Evolutionary conservation across 129 eudicot genomes (phyloP), one percentile per base, ranked within the genome.

Genomic region (Cynara cardunculus): DNA sequence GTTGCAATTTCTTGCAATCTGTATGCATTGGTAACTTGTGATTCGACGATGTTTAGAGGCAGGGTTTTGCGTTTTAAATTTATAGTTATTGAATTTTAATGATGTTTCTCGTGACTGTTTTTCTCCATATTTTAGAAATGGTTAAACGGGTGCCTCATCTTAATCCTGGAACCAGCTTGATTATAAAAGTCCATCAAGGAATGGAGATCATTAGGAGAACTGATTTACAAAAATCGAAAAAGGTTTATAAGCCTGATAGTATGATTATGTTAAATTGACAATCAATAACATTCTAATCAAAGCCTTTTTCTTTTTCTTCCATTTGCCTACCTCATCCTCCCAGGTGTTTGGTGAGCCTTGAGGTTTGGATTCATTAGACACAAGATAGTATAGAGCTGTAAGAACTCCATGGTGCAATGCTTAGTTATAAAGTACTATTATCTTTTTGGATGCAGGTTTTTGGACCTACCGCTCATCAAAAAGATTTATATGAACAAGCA

Each of bases 401-500:
- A 69, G 66, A 44, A 69, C 75, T 44, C 31, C 25, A 69, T 28
- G 69, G 18, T 78, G 75, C 53, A 27, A 24, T 10, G 16, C 14
- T 2, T 69, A 44, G 39, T 12, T 19, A 44, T 79, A 14, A 19
- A 7, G 61, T 31, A 2, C 3, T 82, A 21, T 24, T 10, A 31
- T 62, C 22, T 74, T 79, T 26, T 41, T 71, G 32, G 27, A 2
- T 80, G 74, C 80, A 91, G 97, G 97, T 91, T 69, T 88, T 88
- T 83, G 97, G 90, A 16, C 91, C 94, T 31, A 59, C 86, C 25
- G 86, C 97, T 7, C 89, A 80, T 32, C 97, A 91, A 68, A 89
- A 46, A 39, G 93, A 89, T 74, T 87, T 91, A n/a, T 91, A 89
- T 68, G 93, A 91, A 5, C 93, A 89, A 78, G 93, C 97, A 24